A percentile compares a stretch with the other conserved stretches of the same genome.
phyloP scores from a whole-genome alignment of 2,329 filamentous ascomycete genomes.

The Pezicula carpinea region DNA sequence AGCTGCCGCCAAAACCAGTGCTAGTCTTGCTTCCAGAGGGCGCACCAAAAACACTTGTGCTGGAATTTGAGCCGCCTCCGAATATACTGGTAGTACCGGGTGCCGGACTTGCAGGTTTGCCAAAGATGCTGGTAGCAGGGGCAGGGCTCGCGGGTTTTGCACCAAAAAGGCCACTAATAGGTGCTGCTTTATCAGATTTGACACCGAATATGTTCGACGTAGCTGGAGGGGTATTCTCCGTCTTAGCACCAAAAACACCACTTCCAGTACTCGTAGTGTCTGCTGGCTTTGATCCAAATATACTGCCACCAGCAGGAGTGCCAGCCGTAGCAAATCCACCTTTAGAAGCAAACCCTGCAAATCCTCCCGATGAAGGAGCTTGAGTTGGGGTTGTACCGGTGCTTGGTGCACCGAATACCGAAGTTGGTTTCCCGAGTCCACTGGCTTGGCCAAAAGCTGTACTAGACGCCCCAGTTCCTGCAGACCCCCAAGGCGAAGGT shows the following conservation, averaged over 20 bases:
- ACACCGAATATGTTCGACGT: too few species aligned
- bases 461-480: constrained; percentile 19
- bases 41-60: constrained; percentile 20
- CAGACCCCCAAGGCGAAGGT: constrained; percentile 49
- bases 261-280: neutral
- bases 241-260: neutral
- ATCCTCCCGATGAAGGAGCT: constrained; percentile 38
- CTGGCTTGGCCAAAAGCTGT: constrained; percentile 50
- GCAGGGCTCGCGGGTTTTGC: neutral
- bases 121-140: constrained; percentile 29
- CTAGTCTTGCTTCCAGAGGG: constrained; percentile 28
- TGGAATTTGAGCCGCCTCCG: constrained; percentile 10
- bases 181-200: neutral
- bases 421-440: constrained; percentile 36
- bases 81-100: constrained; percentile 6
- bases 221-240: too few species aligned
- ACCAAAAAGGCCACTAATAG: too few species aligned
- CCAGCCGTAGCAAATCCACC: constrained; percentile 45
- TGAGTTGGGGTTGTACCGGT: constrained; percentile 20
- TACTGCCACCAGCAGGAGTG: constrained; percentile 24
- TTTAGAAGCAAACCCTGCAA: constrained; percentile 49
- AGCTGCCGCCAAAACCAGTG: constrained; percentile 6
- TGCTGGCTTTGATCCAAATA: constrained; percentile 21
- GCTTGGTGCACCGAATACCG: constrained; percentile 31
- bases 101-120: constrained; percentile 14